Conservation (phyloP, 371 early-diverging fungal genomes). For the Synchytrium microbalum region DNA sequence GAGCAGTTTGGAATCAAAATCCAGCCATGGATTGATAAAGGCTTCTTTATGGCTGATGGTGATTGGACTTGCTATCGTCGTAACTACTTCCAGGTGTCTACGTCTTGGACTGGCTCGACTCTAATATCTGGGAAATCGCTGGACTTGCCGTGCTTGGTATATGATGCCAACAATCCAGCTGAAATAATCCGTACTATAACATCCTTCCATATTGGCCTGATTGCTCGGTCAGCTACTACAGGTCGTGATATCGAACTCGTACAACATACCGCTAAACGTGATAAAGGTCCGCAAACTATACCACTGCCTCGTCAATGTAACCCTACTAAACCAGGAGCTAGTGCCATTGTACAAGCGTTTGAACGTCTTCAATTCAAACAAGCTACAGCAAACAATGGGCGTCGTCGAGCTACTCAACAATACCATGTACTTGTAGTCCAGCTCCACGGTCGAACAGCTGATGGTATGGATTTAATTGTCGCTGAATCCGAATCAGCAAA, state of each 20-base stretch:
- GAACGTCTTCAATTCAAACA: slow-evolving; percentile 94
- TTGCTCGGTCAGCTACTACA: slow-evolving; percentile 63
- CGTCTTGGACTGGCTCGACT: slow-evolving; percentile 58
- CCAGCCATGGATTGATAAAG: slow-evolving; percentile 52
- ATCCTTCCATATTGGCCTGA: slow-evolving; percentile 60
- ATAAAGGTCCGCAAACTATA: slow-evolving; percentile 80
- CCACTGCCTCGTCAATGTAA: slow-evolving; percentile 47
- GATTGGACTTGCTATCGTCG: slow-evolving; percentile 94
- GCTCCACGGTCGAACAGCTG: slow-evolving; percentile 17
- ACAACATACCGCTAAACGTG: slow-evolving; percentile 90
- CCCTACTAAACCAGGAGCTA: not conserved
- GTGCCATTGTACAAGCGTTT: slow-evolving; percentile 39
- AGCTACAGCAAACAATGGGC: slow-evolving; percentile 89
- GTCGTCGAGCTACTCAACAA: slow-evolving; percentile 84
- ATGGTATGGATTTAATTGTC: slow-evolving; percentile 33
- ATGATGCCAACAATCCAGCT: slow-evolving; percentile 5
- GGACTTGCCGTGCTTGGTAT: slow-evolving; percentile 52
- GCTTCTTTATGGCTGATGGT: slow-evolving; percentile 68
- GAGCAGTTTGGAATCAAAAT: not conserved
- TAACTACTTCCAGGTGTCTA: slow-evolving; percentile 88
- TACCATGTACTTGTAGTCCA: slow-evolving; percentile 58
- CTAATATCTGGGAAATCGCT: slow-evolving; percentile 43
- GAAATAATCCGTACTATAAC: slow-evolving; percentile 31
- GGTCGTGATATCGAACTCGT: slow-evolving; percentile 72
- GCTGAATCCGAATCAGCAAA: slow-evolving; percentile 70